These are phyloP conservation scores for Naganishia liquefaciens DNA, from an alignment of 1,284 basidiomycete species.

Conservation along the genomic window DNA sequence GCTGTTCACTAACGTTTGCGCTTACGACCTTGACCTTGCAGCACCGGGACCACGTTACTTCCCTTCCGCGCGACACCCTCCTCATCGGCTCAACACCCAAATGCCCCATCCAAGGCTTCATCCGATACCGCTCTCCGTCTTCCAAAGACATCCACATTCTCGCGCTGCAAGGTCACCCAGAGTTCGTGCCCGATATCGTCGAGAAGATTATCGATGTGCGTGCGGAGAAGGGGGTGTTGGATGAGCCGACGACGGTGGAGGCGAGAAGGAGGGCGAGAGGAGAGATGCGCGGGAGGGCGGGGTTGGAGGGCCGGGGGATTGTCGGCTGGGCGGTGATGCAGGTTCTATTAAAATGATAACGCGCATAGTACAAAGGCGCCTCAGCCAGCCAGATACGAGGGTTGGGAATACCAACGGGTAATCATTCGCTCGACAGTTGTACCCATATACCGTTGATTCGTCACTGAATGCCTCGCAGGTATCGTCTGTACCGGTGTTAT, in stretches of 20 bases:
- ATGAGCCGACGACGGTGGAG: conserved; percentile 48
- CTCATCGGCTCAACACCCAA: conserved; percentile 54
- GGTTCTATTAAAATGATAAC: conserved; percentile 55
- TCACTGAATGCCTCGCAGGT: too few species aligned
- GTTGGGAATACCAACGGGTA: too few species aligned
- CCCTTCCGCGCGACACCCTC: conserved; percentile 53
- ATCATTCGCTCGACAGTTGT: too few species aligned
- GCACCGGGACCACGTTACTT: conserved; percentile 57
- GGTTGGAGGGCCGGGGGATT: conserved; percentile 54
- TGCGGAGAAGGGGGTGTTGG: conserved; percentile 52
- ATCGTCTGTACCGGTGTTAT: too few species aligned
- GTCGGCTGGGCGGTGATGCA: conserved; percentile 57
- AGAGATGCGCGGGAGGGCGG: conserved; percentile 49
- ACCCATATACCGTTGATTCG: too few species aligned
- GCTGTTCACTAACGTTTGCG: not conserved
- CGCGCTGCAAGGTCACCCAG: conserved; percentile 58
- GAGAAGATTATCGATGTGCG: conserved; percentile 54
- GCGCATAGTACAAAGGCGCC: too few species aligned
- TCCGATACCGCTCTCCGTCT: conserved; percentile 52
- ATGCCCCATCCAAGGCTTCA: conserved; percentile 57
- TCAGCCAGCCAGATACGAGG: too few species aligned
- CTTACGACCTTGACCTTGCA: conserved; percentile 24
- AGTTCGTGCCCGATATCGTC: conserved; percentile 59
- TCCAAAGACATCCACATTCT: conserved; percentile 44
- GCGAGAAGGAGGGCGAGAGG: conserved; percentile 49